A percentile compares a stretch with the other conserved stretches of the same genome.
Evolutionary conservation across 441 rosid species (phyloP).

Genomic region (Populus tomentosa): DNA sequence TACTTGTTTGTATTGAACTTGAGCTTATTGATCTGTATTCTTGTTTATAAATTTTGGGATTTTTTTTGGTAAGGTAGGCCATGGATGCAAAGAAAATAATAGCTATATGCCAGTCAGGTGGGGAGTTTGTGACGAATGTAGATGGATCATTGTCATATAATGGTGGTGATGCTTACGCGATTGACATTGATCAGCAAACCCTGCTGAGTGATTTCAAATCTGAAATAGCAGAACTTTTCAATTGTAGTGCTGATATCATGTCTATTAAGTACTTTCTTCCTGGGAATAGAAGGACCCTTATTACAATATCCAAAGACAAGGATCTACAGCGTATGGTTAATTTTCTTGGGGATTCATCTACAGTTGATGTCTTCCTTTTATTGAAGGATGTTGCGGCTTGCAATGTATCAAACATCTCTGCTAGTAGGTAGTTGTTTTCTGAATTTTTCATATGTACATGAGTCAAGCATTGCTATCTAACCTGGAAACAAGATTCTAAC

Average conservation of each 20-base stretch:
- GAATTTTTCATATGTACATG: not conserved
- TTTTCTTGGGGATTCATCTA: conserved; percentile 49
- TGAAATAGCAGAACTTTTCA: conserved; percentile 71
- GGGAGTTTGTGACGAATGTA: conserved; percentile 60
- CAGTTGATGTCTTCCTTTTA: conserved; percentile 61
- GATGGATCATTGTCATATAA: conserved; percentile 64
- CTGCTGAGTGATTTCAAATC: conserved; percentile 48
- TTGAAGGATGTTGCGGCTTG: conserved; percentile 55
- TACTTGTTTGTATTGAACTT: not conserved
- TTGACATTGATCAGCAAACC: conserved; percentile 60
- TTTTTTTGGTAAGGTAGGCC: conserved; percentile 2
- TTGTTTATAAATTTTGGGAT: not conserved
- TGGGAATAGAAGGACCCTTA: conserved; percentile 51
- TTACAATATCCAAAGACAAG: conserved; percentile 76
- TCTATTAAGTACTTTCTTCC: conserved; percentile 42
- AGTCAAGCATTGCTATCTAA: not conserved
- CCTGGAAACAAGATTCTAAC: not conserved
- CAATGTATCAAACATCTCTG: conserved; percentile 55
- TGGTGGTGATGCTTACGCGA: conserved; percentile 81
- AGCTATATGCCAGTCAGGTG: conserved; percentile 88
- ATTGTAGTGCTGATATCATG: conserved; percentile 26
- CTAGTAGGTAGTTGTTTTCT: conserved; percentile 37
- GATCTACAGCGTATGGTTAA: conserved; percentile 77
- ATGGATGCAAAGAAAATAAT: conserved; percentile 72
- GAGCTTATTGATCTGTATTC: not conserved